Percentiles rank a stretch among this genome's conserved stretches.
Conservation (phyloP, 768 basidiomycete genomes). For the Russula virescens region DNA sequence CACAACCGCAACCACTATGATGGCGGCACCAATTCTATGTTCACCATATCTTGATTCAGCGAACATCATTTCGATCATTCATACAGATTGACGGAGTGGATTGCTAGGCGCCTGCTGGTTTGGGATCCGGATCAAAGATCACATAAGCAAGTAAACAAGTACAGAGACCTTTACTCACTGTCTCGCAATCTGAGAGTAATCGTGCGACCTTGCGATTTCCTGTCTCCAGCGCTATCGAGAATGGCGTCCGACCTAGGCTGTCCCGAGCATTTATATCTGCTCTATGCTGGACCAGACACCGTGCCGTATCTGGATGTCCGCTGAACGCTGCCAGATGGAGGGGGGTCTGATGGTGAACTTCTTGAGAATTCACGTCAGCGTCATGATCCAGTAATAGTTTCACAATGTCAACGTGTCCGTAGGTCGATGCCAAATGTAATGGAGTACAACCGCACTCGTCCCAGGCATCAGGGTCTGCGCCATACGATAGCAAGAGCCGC, state of each 20-base stretch:
- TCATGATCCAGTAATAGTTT: neutral
- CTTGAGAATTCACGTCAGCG: neutral
- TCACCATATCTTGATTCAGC: no score
- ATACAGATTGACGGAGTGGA: no score
- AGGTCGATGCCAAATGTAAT: neutral
- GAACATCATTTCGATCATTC: no score
- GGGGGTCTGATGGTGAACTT: neutral
- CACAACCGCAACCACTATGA: no score
- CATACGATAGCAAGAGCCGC: neutral
- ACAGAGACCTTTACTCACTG: no score
- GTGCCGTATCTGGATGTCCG: neutral
- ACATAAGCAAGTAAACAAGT: neutral
- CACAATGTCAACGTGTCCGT: neutral
- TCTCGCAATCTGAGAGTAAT: neutral
- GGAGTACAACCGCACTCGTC: neutral
- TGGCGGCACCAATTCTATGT: no score
- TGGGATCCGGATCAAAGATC: neutral
- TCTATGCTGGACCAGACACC: neutral
- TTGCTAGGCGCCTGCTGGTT: no score
- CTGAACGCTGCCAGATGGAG: neutral
- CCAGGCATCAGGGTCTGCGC: neutral
- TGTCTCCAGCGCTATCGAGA: neutral
- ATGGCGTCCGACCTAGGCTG: neutral
- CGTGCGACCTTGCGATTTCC: neutral
- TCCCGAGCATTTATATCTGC: neutral